Conservation (phyloP, 331 rosid genomes). For the Spiraea crenata region DNA sequence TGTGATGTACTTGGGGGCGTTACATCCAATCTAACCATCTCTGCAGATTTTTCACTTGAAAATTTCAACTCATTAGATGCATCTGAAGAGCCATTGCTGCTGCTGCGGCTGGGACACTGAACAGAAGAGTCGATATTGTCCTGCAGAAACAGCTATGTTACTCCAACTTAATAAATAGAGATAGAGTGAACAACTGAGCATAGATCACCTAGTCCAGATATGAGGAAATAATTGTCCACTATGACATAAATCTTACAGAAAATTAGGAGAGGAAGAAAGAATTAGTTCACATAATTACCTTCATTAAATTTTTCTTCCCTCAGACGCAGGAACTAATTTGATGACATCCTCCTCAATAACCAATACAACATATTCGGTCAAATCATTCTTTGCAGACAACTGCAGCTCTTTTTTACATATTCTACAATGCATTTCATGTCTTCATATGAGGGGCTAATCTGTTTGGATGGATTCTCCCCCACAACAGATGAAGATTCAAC, state of each 20-base stretch:
- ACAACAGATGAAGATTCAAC: slow-evolving; percentile 21
- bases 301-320: slow-evolving; percentile 29
- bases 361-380: slow-evolving; percentile 44
- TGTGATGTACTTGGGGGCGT: slow-evolving; percentile 12
- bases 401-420: slow-evolving; percentile 66
- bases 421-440: slow-evolving; percentile 49
- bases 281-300: slow-evolving; percentile 43
- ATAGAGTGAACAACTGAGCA: not conserved
- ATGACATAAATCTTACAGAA: not conserved
- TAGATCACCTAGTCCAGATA: not conserved
- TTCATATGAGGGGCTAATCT: slow-evolving; percentile 30
- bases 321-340: slow-evolving; percentile 29
- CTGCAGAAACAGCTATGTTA: slow-evolving; percentile 44
- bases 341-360: slow-evolving; percentile 53
- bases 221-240: not conserved
- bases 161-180: slow-evolving; percentile 5
- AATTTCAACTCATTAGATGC: slow-evolving; percentile 25
- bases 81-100: slow-evolving; percentile 31
- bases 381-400: slow-evolving; percentile 50
- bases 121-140: slow-evolving; percentile 23
- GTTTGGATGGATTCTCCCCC: slow-evolving; percentile 30
- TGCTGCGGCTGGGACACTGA: slow-evolving; percentile 1
- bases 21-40: slow-evolving; percentile 20
- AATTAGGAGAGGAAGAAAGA: not conserved
- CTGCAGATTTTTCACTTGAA: slow-evolving; percentile 25